Base-by-base conservation (phyloP, 177 flowering plant genomes). In the Vitis hybrid region DNA sequence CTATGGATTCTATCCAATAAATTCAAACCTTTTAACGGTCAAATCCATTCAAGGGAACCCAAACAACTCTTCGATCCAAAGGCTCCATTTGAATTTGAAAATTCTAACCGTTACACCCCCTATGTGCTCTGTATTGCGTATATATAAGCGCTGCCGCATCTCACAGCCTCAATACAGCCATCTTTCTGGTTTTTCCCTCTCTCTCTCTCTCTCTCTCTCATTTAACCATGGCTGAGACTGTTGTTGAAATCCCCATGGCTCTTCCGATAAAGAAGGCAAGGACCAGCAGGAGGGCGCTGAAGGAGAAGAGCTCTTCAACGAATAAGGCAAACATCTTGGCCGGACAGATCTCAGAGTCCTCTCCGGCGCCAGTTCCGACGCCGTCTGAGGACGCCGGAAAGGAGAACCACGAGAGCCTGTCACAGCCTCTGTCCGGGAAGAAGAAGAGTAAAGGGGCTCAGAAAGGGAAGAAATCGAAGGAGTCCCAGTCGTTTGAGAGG, bases 261-360 rank as follows among this genome's bases (percentile, higher is more conserved):
- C 73, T 54, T 12, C 79, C 71, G 1, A 41, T 79, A 7, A 90
- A 81, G 86, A 90, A 73, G 70, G 67, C 66, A 48, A 70, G 78
- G 51, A 78, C 71, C 69, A 78, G 67, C 61, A 80, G 87, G 50
- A 91, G 69, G 68, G 84, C 98, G 0, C 74, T 93, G 78, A 87
- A 88, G 63, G 88, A 82, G 57, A 90, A 84, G 66, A 78, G 71
- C 63, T 35, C 85, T 18, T 73, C 91, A 14, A 18, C 82, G 2
- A 81, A 80, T 63, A 91, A 83, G 52, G 77, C 87, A 74, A 85
- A 84, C 76, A 82, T 82, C 74, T 9, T 83, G 63, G 88, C 87
- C 53, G 85, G 81, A 64, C 71, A 76, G 56, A 14, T 72, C 53
- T 63, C 83, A 11, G 68, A 76, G 11, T 30, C 79, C 15, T 74